These are phyloP conservation scores for Marasmius tenuissimus DNA, from an alignment of 1,284 basidiomycete species.

Conservation along the genomic window DNA sequence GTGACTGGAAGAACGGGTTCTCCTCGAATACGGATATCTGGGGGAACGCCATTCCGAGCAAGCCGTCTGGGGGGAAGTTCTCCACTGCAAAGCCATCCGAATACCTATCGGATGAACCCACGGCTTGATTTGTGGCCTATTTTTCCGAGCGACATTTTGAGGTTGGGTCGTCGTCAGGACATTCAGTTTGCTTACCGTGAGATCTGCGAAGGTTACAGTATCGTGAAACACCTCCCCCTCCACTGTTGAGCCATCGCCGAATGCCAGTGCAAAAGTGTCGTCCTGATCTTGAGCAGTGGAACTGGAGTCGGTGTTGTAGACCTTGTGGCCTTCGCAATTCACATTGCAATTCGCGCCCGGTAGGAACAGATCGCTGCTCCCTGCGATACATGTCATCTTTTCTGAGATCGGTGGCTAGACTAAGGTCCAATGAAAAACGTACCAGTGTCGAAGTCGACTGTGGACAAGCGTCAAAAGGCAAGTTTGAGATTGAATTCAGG, in stretches of 20 bases:
- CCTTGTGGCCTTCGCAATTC: conserved; percentile 34
- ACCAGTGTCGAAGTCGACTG: conserved; percentile 47
- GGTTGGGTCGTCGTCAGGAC: too few species aligned
- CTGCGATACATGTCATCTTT: conserved; percentile 15
- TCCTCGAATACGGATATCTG: conserved; percentile 34
- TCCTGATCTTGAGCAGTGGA: conserved; percentile 27
- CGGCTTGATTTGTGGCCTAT: conserved; percentile 36
- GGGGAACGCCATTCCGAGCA: conserved; percentile 48
- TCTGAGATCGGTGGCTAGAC: conserved; percentile 2
- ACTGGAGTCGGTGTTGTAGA: conserved; percentile 30
- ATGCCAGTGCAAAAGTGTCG: conserved; percentile 24
- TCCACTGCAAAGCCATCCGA: conserved; percentile 36
- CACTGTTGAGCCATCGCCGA: conserved; percentile 31
- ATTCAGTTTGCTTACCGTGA: conserved; percentile 21
- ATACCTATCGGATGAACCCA: conserved; percentile 46
- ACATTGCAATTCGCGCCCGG: conserved; percentile 35
- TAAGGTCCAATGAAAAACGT: conserved; percentile 2
- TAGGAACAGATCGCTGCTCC: conserved; percentile 41
- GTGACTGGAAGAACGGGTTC: conserved; percentile 46
- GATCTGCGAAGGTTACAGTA: conserved; percentile 26
- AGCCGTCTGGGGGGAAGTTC: conserved; percentile 44
- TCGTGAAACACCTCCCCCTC: conserved; percentile 31
- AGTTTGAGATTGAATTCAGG: neutral
- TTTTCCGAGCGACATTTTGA: neutral
- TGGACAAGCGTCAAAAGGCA: neutral